A percentile compares a stretch with the other conserved stretches of the same genome.
Conservation (phyloP, 2,329 filamentous ascomycete genomes). For the Rutstroemia sp. region DNA sequence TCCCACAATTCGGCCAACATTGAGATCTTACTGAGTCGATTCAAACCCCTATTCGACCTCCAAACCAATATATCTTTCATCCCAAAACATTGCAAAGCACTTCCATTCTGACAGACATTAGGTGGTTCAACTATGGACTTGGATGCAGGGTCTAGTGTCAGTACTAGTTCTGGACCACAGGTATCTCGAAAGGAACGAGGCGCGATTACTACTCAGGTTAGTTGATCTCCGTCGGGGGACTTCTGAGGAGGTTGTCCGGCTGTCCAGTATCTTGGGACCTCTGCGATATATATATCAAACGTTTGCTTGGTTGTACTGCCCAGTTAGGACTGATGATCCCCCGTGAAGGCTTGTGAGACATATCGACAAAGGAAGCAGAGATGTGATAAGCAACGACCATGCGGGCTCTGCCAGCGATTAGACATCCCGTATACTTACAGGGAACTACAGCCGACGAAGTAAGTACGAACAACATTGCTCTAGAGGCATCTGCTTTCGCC, state of each 20-base stretch:
- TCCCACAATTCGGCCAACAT: no score
- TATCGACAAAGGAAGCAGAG: slow-evolving; percentile 55
- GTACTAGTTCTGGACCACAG: slow-evolving; percentile 17
- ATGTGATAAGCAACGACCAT: slow-evolving; percentile 56
- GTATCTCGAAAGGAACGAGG: slow-evolving; percentile 37
- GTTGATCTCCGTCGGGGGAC: slow-evolving; percentile 7
- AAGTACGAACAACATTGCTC: slow-evolving; percentile 28
- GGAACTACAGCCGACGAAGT: slow-evolving; percentile 56
- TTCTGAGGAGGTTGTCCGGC: neutral
- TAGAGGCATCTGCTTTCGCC: no score
- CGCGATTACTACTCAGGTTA: slow-evolving; percentile 41
- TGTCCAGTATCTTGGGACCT: neutral
- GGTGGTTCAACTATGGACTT: slow-evolving; percentile 18
- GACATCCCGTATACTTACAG: slow-evolving; percentile 53
- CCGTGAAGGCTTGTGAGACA: slow-evolving; percentile 47
- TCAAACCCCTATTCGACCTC: no score
- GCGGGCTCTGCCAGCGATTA: slow-evolving; percentile 49
- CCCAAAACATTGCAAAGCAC: neutral
- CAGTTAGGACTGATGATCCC: slow-evolving; percentile 7
- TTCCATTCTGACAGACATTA: neutral
- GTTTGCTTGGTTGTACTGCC: neutral
- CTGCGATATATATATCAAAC: neutral
- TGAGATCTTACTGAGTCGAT: no score
- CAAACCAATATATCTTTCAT: neutral
- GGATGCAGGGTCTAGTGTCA: slow-evolving; percentile 20